Percentiles rank a stretch among this genome's conserved stretches.
phyloP scores from a whole-genome alignment of 2,329 filamentous ascomycete species.

The Aurifilum marmelostoma region DNA sequence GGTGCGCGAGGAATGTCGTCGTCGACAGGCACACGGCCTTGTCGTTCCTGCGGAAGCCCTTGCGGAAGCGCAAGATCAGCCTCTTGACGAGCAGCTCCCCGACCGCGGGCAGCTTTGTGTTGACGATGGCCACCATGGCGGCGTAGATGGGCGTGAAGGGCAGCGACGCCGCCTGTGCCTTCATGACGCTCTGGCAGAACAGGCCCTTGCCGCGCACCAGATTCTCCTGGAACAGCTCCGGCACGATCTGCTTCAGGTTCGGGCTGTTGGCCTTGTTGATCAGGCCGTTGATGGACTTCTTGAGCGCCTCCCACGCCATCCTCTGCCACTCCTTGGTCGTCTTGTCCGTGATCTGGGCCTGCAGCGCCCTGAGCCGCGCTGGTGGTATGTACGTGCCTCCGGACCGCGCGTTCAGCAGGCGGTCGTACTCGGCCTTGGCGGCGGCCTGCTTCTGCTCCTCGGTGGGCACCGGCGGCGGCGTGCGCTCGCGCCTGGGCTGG shows the following conservation, averaged over 20 bases:
- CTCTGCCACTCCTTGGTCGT: slow-evolving; percentile 96
- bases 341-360: slow-evolving; percentile 97
- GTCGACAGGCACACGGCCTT: slow-evolving; percentile 93
- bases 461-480: slow-evolving; percentile 51
- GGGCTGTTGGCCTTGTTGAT: slow-evolving; percentile 99
- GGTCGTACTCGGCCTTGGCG: slow-evolving; percentile 91
- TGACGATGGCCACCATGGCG: slow-evolving; percentile 93
- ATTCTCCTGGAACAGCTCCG: slow-evolving; percentile 94
- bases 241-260: slow-evolving; percentile 97
- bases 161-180: slow-evolving; percentile 92
- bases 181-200: slow-evolving; percentile 97
- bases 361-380: slow-evolving; percentile 83
- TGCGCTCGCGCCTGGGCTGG: slow-evolving; percentile 33
- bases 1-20: slow-evolving; percentile 91
- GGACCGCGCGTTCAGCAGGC: slow-evolving; percentile 87
- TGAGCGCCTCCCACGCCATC: slow-evolving; percentile 98
- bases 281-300: slow-evolving; percentile 97
- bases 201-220: slow-evolving; percentile 86
- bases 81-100: slow-evolving; percentile 87
- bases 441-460: slow-evolving; percentile 86
- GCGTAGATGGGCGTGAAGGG: slow-evolving; percentile 97
- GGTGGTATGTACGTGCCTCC: slow-evolving; percentile 97
- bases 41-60: slow-evolving; percentile 94
- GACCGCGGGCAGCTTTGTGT: slow-evolving; percentile 94
- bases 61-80: slow-evolving; percentile 88